Conservation (phyloP, 176 grass and related monocot genomes). For the Raddia distichophylla region DNA sequence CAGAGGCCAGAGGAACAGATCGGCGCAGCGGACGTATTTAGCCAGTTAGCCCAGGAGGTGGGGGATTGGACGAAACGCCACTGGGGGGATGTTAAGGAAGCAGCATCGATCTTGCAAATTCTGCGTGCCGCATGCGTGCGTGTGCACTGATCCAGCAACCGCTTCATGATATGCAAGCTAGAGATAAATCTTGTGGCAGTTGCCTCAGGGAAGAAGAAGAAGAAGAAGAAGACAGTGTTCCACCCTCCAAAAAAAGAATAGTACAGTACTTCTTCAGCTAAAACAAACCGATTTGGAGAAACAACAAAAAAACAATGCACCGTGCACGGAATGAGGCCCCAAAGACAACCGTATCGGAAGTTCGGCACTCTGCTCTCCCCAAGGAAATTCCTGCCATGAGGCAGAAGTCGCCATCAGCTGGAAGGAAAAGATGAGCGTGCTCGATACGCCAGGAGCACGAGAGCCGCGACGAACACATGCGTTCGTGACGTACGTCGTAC, state of each 20-base stretch:
- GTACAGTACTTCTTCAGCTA: neutral
- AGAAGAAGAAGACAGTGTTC: too few relatives aligned
- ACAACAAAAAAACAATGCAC: neutral
- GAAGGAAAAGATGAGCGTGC: neutral
- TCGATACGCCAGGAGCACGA: constrained; percentile 21
- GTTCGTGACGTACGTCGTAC: constrained; percentile 1
- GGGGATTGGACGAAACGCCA: neutral
- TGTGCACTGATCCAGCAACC: neutral
- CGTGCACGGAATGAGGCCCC: neutral
- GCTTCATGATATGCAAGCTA: neutral
- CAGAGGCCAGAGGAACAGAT: neutral
- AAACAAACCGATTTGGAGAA: neutral
- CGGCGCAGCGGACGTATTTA: constrained; percentile 1
- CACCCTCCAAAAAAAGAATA: too few relatives aligned
- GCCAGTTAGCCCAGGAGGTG: neutral
- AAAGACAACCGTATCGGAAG: neutral
- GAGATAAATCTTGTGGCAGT: neutral
- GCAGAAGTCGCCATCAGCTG: constrained; percentile 34
- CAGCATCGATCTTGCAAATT: neutral
- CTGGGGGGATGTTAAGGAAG: neutral
- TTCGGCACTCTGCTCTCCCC: neutral
- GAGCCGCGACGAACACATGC: constrained; percentile 16
- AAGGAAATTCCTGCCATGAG: neutral
- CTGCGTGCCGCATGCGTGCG: neutral
- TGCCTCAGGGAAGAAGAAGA: neutral